phyloP scores from a whole-genome alignment of 2,329 filamentous ascomycete species.

The Fusarium brevicatenulatum region DNA sequence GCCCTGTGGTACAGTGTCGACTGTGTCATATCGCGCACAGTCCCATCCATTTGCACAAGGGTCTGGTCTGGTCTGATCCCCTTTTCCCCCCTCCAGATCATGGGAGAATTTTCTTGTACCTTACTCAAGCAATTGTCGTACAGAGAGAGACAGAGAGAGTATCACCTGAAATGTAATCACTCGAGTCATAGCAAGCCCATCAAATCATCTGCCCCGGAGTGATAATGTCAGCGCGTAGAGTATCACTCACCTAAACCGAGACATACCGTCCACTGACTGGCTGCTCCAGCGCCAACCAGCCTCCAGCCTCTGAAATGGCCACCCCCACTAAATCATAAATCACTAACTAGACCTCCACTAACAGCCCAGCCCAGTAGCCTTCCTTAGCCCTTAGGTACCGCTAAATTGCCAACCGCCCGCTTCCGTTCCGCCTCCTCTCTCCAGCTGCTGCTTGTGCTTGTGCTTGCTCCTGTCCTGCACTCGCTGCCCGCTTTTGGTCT shows the following conservation, averaged over 20 bases:
- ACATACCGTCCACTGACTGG: slow-evolving; percentile 13
- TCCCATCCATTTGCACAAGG: not conserved
- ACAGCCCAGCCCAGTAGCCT: not conserved
- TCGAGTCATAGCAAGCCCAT: not conserved
- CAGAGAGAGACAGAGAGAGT: not conserved
- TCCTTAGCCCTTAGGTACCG: not conserved
- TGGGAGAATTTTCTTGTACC: not conserved
- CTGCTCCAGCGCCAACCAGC: slow-evolving; percentile 24
- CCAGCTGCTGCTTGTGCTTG: not conserved
- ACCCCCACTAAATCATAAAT: slow-evolving; percentile 11
- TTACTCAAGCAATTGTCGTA: not conserved
- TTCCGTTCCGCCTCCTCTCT: slow-evolving; percentile 25
- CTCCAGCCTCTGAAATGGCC: slow-evolving; percentile 22
- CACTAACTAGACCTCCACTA: not conserved
- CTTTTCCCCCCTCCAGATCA: slow-evolving; percentile 23
- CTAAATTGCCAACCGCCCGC: slow-evolving; percentile 30
- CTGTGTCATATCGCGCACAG: slow-evolving; percentile 11
- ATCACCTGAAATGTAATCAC: not conserved
- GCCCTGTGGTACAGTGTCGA: slow-evolving; percentile 26
- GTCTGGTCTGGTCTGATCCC: slow-evolving; percentile 15
- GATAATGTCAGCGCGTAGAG: slow-evolving; percentile 23
- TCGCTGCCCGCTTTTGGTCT: not conserved
- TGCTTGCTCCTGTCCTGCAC: not conserved
- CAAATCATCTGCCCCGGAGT: not conserved
- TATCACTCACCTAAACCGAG: slow-evolving; percentile 23